Evolutionary conservation across 306 rosid species (phyloP), one percentile per base, ranked within the genome.

Genomic region (Senna siamea): DNA sequence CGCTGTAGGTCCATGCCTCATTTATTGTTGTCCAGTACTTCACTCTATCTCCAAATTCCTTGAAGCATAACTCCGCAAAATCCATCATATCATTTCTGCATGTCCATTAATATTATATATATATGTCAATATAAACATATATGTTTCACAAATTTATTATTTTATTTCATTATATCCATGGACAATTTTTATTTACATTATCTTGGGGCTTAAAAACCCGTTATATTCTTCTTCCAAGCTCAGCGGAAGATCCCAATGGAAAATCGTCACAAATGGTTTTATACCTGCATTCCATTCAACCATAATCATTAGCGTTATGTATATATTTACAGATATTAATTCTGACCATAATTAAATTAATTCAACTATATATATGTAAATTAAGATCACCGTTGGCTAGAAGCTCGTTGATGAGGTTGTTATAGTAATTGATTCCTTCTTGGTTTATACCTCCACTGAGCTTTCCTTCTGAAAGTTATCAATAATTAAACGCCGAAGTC

Each of bases 171-270:
- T n/a, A n/a, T n/a, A n/a, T n/a, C n/a, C n/a, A n/a, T n/a, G n/a
- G n/a, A 55, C n/a, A 84, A 43, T n/a, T n/a, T n/a, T n/a, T n/a
- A n/a, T n/a, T n/a, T 61, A 74, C 85, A 80, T 76, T 18, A 80
- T 35, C 13, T 58, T 18, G 7, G 76, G 81, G 19, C 87, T 80
- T 8, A 83, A 11, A 54, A 89, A 89, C 19, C 95, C 88, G 11
- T 79, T 73, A 26, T 79, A 87, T 17, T 83, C 89, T 7, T 89
- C 89, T 78, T 87, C 86, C 66, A 89, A 66, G 11, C 80, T 5
- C 41, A 87, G 88, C 0, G 95, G 92, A 67, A 84, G 78, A 46
- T 89, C 95, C 95, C 95, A 85, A 35, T 89, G 92, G 10, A 85
- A 87, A 28, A 89, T 48, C 1, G 93, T 89, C n/a, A 84, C 81